A percentile compares a stretch with the other conserved stretches of the same genome.
Conservation (phyloP, 108 stramenopile genomes). For the Fragilaria radians region DNA sequence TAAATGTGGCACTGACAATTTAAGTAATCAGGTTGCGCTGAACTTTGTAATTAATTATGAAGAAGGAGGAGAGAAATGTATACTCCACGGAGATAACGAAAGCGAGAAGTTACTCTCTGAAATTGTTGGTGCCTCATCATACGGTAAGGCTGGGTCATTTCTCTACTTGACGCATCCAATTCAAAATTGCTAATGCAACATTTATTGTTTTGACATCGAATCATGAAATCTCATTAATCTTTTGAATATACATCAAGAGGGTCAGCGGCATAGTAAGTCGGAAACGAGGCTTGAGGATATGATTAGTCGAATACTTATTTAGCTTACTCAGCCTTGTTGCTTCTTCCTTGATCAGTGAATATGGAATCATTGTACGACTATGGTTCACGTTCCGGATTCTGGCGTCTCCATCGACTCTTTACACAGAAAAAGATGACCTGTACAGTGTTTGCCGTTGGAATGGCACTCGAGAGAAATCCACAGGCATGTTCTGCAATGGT, state of each 20-base stretch:
- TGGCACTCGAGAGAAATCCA: conserved; percentile 88
- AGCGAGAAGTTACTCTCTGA: conserved; percentile 82
- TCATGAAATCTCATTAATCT: no score
- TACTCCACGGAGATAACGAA: conserved; percentile 70
- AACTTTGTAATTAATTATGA: conserved; percentile 96
- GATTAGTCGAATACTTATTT: no score
- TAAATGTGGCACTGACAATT: conserved; percentile 2
- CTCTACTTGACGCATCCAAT: no score
- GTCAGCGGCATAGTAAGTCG: not conserved
- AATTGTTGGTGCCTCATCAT: conserved; percentile 68
- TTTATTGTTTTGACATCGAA: no score
- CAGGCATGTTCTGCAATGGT: conserved; percentile 64
- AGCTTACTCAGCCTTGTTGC: no score
- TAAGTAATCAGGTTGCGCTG: conserved; percentile 48
- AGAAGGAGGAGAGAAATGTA: conserved; percentile 88
- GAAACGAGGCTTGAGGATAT: no score
- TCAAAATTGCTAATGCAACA: no score
- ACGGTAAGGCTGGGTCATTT: conserved; percentile 40
- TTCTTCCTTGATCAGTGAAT: no score
- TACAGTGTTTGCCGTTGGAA: conserved; percentile 93
- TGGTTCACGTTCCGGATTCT: conserved; percentile 89
- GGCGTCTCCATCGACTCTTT: conserved; percentile 85
- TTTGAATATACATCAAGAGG: no score
- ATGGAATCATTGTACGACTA: conserved; percentile 94
- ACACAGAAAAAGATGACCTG: conserved; percentile 64